Evolutionary conservation across 495 filamentous ascomycete species (phyloP).

Genomic region (Evernia prunastri): DNA sequence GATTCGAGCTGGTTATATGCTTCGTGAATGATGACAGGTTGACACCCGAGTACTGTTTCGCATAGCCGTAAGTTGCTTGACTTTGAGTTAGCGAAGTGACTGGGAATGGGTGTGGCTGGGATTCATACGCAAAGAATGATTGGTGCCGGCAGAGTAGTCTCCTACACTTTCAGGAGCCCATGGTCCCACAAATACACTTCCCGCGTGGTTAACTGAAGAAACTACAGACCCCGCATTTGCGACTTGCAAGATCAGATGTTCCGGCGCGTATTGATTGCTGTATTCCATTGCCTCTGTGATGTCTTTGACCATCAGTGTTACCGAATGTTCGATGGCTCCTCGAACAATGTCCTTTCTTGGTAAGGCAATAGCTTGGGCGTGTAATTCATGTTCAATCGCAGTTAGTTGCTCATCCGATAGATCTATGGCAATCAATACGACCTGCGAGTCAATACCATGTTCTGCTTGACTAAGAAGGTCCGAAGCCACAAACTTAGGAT

Average conservation of each 20-base stretch:
- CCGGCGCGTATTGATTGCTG: constrained; percentile 93
- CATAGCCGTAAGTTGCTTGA: constrained; percentile 90
- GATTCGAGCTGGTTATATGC: constrained; percentile 87
- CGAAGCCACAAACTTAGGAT: constrained; percentile 90
- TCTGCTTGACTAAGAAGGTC: constrained; percentile 94
- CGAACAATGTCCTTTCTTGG: constrained; percentile 89
- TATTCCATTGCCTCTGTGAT: constrained; percentile 78
- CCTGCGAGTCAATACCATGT: constrained; percentile 92
- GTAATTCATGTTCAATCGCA: constrained; percentile 86
- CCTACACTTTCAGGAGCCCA: constrained; percentile 98
- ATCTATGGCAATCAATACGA: constrained; percentile 82
- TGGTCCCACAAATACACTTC: constrained; percentile 86
- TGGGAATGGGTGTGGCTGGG: constrained; percentile 14
- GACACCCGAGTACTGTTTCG: constrained; percentile 95
- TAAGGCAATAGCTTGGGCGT: constrained; percentile 79
- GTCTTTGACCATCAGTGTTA: constrained; percentile 74
- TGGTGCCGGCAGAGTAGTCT: constrained; percentile 95
- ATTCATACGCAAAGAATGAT: constrained; percentile 80
- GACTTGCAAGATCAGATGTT: constrained; percentile 92
- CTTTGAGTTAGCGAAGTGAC: constrained; percentile 1
- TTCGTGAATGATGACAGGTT: constrained; percentile 94
- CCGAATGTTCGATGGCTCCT: constrained; percentile 83
- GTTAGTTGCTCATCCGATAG: constrained; percentile 61
- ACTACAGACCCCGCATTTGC: constrained; percentile 64
- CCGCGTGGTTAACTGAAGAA: constrained; percentile 81